Evolutionary conservation across 805 yeast genomes (phyloP).

Genomic region (Spathaspora arborariae): DNA sequence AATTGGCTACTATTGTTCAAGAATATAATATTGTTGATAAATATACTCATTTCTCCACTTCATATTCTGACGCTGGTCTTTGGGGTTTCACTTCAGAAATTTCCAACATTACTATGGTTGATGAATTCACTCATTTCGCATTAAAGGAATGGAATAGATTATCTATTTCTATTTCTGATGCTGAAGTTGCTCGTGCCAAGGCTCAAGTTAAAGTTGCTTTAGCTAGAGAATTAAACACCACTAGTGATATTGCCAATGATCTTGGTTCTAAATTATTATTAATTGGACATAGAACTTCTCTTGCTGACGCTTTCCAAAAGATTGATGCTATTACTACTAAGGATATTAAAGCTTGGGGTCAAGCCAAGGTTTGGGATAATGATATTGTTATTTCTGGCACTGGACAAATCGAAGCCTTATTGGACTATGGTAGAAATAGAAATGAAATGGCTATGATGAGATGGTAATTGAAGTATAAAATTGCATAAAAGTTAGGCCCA

Average conservation of each 20-base stretch:
- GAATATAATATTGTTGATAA: constrained; percentile 72
- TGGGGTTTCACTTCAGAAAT: constrained; percentile 78
- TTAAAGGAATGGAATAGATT: constrained; percentile 87
- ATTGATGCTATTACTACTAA: constrained; percentile 61
- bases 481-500: not conserved
- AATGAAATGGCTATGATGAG: constrained; percentile 88
- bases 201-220: constrained; percentile 62
- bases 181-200: constrained; percentile 78
- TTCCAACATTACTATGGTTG: constrained; percentile 55
- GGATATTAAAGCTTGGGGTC: constrained; percentile 71
- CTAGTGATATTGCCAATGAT: constrained; percentile 49
- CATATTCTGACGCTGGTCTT: constrained; percentile 75
- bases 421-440: constrained; percentile 84
- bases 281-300: constrained; percentile 59
- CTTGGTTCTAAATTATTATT: constrained; percentile 59
- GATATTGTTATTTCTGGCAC: constrained; percentile 81
- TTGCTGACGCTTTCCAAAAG: constrained; percentile 53
- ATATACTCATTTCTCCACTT: constrained; percentile 66
- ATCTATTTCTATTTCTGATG: constrained; percentile 67
- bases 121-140: constrained; percentile 77
- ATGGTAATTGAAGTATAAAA: constrained; percentile 33
- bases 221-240: constrained; percentile 46
- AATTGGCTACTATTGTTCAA: constrained; percentile 63
- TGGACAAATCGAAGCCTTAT: constrained; percentile 80
- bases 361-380: constrained; percentile 71